Percentiles rank a stretch among this genome's conserved stretches.
Evolutionary conservation across 208 protist species (phyloP).

Genomic region (Crithidia mellificae): DNA sequence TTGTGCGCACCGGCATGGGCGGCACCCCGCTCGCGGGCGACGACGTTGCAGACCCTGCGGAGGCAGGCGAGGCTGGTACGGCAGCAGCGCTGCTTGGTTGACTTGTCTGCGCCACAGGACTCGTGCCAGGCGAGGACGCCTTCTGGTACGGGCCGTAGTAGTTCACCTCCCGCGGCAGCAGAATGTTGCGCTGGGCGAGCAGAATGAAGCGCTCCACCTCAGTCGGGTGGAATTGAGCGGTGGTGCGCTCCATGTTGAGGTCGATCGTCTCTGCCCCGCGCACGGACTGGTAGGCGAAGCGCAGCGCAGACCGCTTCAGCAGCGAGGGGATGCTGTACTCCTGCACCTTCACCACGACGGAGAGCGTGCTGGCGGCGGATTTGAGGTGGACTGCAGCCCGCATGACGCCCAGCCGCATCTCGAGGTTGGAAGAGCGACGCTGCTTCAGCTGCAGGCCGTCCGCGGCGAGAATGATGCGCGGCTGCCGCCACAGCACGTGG

Average conservation of each 20-base stretch:
- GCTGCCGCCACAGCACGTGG: conserved; percentile 74
- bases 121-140: conserved; percentile 2
- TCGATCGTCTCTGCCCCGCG: conserved; percentile 26
- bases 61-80: background rate
- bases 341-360: conserved; percentile 46
- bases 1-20: conserved; percentile 26
- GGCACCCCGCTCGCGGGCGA: background rate
- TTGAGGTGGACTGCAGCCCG: conserved; percentile 51
- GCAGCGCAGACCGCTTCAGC: conserved; percentile 59
- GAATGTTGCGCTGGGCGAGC: conserved; percentile 65
- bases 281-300: conserved; percentile 37
- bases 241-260: conserved; percentile 60
- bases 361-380: conserved; percentile 35
- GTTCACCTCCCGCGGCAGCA: conserved; percentile 44
- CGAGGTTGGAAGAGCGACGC: conserved; percentile 39
- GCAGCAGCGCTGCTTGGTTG: background rate
- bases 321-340: conserved; percentile 75
- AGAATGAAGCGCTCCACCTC: conserved; percentile 69
- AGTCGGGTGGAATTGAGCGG: conserved; percentile 50
- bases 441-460: conserved; percentile 55
- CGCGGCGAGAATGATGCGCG: conserved; percentile 65
- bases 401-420: conserved; percentile 78
- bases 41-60: too few relatives aligned
- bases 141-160: conserved; percentile 51
- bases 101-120: conserved; percentile 1